Evolutionary conservation across 495 filamentous ascomycete genomes (phyloP).

Genomic region (Eremomyces bilateralis): DNA sequence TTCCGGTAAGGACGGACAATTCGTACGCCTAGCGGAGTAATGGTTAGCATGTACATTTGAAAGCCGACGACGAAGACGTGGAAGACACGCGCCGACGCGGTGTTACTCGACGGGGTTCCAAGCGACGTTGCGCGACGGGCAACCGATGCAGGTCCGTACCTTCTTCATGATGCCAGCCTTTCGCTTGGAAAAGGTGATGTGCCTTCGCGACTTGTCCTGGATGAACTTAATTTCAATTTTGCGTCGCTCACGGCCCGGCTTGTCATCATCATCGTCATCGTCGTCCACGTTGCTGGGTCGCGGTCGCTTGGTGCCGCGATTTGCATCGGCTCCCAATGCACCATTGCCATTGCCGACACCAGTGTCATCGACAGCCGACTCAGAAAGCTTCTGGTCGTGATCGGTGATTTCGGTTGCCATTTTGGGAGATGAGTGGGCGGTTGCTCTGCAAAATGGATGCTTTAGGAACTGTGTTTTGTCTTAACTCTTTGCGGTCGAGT

Average conservation of each 20-base stretch:
- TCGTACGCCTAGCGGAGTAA: conserved; percentile 64
- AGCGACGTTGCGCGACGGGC: conserved; percentile 9
- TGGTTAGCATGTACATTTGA: conserved; percentile 6
- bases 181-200: conserved; percentile 99
- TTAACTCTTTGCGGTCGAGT: conserved; percentile 14
- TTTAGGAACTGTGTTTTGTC: conserved; percentile 10
- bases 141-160: conserved; percentile 31
- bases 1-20: conserved; percentile 90
- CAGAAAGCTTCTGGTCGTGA: conserved; percentile 23
- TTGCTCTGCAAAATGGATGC: conserved; percentile 6
- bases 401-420: conserved; percentile 21
- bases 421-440: conserved; percentile 4
- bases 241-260: conserved; percentile 90
- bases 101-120: conserved; percentile 6
- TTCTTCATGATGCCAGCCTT: conserved; percentile 99
- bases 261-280: conserved; percentile 96
- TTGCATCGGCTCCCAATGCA: conserved; percentile 30
- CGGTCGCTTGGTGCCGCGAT: conserved; percentile 65
- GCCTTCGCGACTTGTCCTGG: conserved; percentile 96
- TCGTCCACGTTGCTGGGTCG: conserved; percentile 67
- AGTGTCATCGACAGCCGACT: conserved; percentile 33
- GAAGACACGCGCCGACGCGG: no score
- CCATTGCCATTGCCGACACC: conserved; percentile 39
- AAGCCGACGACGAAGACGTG: no score
- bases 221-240: conserved; percentile 99